A percentile compares a stretch with the other conserved stretches of the same genome.
Evolutionary conservation across 176 grass and related monocot genomes (phyloP).

Genomic region (Carex pumila): DNA sequence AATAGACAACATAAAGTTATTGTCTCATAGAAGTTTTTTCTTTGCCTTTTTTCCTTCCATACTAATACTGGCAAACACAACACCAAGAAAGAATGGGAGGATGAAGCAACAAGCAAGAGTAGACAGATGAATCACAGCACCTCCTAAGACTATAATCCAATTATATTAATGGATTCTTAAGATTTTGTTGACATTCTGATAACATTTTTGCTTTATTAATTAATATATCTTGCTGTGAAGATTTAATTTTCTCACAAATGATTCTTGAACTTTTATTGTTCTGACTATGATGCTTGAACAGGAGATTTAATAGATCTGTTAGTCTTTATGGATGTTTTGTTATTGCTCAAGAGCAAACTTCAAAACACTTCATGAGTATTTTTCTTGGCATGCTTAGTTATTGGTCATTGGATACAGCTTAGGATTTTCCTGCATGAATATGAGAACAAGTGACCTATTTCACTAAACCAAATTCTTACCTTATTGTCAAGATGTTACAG

Average conservation of each 20-base stretch:
- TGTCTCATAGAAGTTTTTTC: neutral
- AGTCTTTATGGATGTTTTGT: neutral
- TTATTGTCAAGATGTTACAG: neutral
- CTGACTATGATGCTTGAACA: neutral
- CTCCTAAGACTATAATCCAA: neutral
- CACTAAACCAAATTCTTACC: neutral
- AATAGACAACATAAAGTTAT: neutral
- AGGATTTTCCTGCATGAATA: neutral
- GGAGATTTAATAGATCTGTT: neutral
- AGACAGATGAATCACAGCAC: neutral
- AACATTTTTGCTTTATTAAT: neutral
- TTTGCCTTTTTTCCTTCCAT: neutral
- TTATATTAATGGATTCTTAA: neutral
- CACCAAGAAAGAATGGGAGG: neutral
- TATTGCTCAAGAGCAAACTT: neutral
- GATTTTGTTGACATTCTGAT: no score
- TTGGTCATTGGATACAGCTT: neutral
- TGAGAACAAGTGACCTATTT: neutral
- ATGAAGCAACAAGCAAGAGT: neutral
- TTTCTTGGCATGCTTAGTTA: neutral
- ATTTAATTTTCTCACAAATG: neutral
- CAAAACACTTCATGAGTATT: neutral
- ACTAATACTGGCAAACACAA: neutral
- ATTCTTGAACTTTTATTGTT: neutral
- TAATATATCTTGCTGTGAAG: neutral